Conservation (phyloP, 2,329 filamentous ascomycete genomes). For the Gyromitra esculenta region DNA sequence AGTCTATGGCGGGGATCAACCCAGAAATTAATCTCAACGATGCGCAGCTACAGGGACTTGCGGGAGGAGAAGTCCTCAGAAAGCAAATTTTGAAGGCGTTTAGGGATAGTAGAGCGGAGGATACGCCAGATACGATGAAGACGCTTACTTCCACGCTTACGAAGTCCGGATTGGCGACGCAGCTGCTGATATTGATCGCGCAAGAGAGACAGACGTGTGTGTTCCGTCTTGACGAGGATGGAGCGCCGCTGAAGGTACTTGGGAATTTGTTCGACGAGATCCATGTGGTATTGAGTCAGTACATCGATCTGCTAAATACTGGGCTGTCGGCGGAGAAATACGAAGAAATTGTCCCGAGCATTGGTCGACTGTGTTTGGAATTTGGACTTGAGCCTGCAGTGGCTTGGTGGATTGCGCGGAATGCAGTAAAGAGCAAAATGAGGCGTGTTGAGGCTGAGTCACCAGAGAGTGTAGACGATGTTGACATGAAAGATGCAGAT, state of each 20-base stretch:
- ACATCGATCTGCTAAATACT: conserved; percentile 84
- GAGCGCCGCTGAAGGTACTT: conserved; percentile 81
- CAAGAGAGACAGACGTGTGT: conserved; percentile 90
- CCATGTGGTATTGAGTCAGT: conserved; percentile 84
- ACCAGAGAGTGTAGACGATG: conserved; percentile 59
- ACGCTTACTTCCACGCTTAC: conserved; percentile 82
- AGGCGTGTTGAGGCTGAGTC: conserved; percentile 53
- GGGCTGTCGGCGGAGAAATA: conserved; percentile 81
- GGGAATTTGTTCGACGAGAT: conserved; percentile 90
- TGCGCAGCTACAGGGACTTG: conserved; percentile 84
- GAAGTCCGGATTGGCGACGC: conserved; percentile 79
- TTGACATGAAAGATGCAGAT: conserved; percentile 61
- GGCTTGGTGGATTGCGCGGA: conserved; percentile 55
- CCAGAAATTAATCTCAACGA: conserved; percentile 89
- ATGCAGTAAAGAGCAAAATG: conserved; percentile 50
- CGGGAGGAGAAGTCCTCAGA: conserved; percentile 81
- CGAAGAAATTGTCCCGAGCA: conserved; percentile 77
- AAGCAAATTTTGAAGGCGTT: conserved; percentile 82
- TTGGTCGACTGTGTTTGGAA: conserved; percentile 65
- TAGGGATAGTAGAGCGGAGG: conserved; percentile 80
- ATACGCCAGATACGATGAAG: conserved; percentile 75
- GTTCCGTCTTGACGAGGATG: conserved; percentile 74
- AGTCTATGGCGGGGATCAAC: conserved; percentile 92
- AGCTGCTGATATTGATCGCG: conserved; percentile 86
- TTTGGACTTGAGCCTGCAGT: conserved; percentile 53